phyloP scores from a whole-genome alignment of 805 yeast genomes.

The Sugiyamaella qingdaonensis region DNA sequence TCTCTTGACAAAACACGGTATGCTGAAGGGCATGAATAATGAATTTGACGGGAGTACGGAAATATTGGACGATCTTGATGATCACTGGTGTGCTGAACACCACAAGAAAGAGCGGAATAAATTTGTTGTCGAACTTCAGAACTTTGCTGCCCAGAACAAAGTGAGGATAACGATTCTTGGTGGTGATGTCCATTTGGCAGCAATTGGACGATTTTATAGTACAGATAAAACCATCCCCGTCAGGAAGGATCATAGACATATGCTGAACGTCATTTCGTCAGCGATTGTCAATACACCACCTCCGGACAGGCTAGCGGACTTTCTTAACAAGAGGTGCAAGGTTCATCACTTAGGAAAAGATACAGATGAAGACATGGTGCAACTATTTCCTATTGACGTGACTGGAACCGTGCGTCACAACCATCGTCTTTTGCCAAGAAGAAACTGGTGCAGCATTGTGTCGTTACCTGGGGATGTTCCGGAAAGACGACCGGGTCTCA shows the following conservation, averaged over 20 bases:
- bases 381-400: slow-evolving; percentile 59
- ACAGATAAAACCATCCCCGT: slow-evolving; percentile 52
- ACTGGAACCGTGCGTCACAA: slow-evolving; percentile 48
- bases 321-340: slow-evolving; percentile 63
- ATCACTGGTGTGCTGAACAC: slow-evolving; percentile 90
- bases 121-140: slow-evolving; percentile 56
- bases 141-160: slow-evolving; percentile 59
- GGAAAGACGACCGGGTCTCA: slow-evolving; percentile 2
- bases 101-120: slow-evolving; percentile 84
- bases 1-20: slow-evolving; percentile 42
- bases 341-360: slow-evolving; percentile 60
- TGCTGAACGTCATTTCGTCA: slow-evolving; percentile 80
- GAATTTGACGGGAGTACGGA: slow-evolving; percentile 92
- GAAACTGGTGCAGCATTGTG: slow-evolving; percentile 52
- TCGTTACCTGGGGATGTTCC: neutral
- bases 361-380: slow-evolving; percentile 80
- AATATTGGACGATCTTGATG: slow-evolving; percentile 86
- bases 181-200: slow-evolving; percentile 92
- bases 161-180: slow-evolving; percentile 78
- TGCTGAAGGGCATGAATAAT: slow-evolving; percentile 72
- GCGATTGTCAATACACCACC: slow-evolving; percentile 94
- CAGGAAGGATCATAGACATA: slow-evolving; percentile 55
- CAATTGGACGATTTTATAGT: slow-evolving; percentile 71
- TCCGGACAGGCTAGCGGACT: slow-evolving; percentile 74
- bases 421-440: slow-evolving; percentile 49